phyloP scores from a whole-genome alignment of 148 eudicot species.

The Vaccinium darrowii region DNA sequence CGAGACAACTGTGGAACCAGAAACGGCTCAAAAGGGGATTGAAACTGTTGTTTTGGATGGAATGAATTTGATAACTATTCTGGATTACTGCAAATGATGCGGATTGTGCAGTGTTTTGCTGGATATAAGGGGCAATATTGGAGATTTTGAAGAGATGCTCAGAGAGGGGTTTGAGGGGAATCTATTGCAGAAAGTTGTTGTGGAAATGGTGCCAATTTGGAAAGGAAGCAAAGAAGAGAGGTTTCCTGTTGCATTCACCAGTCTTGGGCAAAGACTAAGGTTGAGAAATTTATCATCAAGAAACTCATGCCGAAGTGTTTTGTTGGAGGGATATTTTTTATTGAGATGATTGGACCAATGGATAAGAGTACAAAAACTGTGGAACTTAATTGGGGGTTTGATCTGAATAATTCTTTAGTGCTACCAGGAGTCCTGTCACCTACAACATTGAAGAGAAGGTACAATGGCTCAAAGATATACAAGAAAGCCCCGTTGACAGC shows the following conservation, averaged over 20 bases:
- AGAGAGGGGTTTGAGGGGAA: slow-evolving; percentile 51
- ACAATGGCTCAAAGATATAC: not conserved
- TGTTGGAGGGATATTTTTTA: slow-evolving; percentile 79
- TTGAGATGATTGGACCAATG: slow-evolving; percentile 2
- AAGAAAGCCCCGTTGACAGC: not conserved
- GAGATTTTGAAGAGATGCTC: slow-evolving; percentile 61
- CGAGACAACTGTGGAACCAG: slow-evolving; percentile 35
- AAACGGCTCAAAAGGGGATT: slow-evolving; percentile 44
- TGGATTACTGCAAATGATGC: slow-evolving; percentile 62
- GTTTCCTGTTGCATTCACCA: slow-evolving; percentile 28
- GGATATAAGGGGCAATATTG: slow-evolving; percentile 57
- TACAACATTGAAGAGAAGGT: not conserved
- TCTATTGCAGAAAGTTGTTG: slow-evolving; percentile 67
- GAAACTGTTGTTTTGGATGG: slow-evolving; percentile 57
- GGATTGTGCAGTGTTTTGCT: slow-evolving; percentile 73
- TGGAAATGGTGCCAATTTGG: slow-evolving; percentile 69
- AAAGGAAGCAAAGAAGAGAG: slow-evolving; percentile 31
- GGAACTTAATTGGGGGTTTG: too few species aligned
- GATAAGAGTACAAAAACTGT: not conserved
- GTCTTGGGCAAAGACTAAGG: slow-evolving; percentile 24
- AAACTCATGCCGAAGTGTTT: slow-evolving; percentile 41
- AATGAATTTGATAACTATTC: slow-evolving; percentile 49
- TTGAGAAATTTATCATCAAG: slow-evolving; percentile 50
- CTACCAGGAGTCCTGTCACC: not conserved
- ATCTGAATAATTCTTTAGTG: not conserved